Evolutionary conservation across 2,329 filamentous ascomycete genomes (phyloP), one percentile per base, ranked within the genome.

Genomic region (Penicillium sclerotiorum): DNA sequence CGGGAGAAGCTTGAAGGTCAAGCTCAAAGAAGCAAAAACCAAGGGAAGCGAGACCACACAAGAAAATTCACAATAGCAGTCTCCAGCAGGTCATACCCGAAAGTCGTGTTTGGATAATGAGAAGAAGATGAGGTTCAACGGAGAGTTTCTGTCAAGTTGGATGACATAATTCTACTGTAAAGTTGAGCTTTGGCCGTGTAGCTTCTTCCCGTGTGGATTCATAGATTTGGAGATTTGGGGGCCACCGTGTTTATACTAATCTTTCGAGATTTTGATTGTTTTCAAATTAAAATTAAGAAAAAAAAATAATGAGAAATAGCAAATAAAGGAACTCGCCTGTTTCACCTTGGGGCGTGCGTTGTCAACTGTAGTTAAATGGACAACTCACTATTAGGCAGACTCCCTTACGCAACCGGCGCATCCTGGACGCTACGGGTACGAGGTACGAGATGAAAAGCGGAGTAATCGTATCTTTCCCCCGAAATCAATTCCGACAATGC

Each of bases 101-200:
- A n/a, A n/a, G 40, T 7, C 27, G 23, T 47, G 36, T 39, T 36
- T 44, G 48, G 53, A 56, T 51, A 53, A 51, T 51, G 52, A 59
- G 55, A 54, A 52, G 35, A 44, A 52, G 46, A 38, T 45, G 25
- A 11, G 13, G 13, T 53, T 53, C 45, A 41, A 44, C 49, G 46
- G 46, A 46, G 46, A 53, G 47, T 21, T 43, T 28, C 32, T 30
- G 41, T 25, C 38, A 50, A 25, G 23, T 33, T 39, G 52, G 60
- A 64, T 64, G 61, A 64, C 61, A 64, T 64, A 64, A 64, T 62
- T 61, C 39, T 50, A 58, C 53, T 53, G 52, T 20, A 46, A 43
- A 27, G 27, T 55, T 39, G 36, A 49, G 51, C 50, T 54, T 55
- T 45, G 54, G 48, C 53, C 50, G 36, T 50, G 55, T 46, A 50